Evolutionary conservation across 768 basidiomycete species (phyloP).

Genomic region (Suillus sp.): DNA sequence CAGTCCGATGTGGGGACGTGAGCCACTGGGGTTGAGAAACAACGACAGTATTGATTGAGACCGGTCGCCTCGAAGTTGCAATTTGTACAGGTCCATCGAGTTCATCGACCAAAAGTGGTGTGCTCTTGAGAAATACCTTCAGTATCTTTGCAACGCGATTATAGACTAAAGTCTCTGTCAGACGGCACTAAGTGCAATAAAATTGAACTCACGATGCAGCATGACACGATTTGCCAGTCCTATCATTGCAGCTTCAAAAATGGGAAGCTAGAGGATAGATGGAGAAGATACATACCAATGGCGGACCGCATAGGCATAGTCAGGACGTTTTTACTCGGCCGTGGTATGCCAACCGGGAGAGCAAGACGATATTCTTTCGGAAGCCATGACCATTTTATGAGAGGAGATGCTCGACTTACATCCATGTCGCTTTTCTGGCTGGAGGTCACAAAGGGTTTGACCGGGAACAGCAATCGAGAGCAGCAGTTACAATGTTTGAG

Average conservation of each 20-base stretch:
- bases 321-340: background rate
- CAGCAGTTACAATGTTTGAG: constrained; percentile 19
- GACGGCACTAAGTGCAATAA: background rate
- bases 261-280: background rate
- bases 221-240: background rate
- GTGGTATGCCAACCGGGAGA: background rate
- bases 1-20: background rate
- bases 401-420: background rate
- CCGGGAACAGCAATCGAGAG: background rate
- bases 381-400: background rate
- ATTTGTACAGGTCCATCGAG: background rate
- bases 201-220: background rate
- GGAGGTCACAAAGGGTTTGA: background rate
- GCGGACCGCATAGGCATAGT: too few species aligned
- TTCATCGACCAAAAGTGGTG: background rate
- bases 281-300: background rate
- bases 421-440: background rate
- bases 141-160: background rate
- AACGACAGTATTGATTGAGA: background rate
- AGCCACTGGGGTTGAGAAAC: background rate
- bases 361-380: background rate
- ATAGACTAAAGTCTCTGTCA: background rate
- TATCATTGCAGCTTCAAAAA: background rate
- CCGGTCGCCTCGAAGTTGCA: background rate
- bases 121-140: background rate